Evolutionary conservation across 129 eudicot genomes (phyloP).

Genomic region (Artemisia annua): DNA sequence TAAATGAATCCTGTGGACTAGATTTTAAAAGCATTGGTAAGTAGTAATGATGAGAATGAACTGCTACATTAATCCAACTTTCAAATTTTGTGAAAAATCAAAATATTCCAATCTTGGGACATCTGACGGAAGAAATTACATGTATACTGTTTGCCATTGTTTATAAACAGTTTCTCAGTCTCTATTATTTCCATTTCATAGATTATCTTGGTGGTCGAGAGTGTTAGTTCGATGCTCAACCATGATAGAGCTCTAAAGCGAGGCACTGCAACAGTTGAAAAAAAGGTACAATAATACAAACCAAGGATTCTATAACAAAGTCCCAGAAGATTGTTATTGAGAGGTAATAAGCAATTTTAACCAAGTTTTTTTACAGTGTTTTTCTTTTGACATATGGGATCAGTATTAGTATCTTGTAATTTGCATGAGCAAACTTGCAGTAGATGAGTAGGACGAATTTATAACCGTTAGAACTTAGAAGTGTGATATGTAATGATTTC

Average conservation of each 20-base stretch:
- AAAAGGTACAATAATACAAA: conserved; percentile 28
- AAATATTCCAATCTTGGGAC: background rate
- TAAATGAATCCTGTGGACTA: background rate
- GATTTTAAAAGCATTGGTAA: background rate
- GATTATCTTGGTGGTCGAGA: conserved; percentile 86
- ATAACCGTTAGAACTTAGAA: background rate
- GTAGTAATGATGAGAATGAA: background rate
- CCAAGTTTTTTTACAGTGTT: background rate
- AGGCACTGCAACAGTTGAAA: conserved; percentile 21
- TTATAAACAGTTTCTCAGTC: background rate
- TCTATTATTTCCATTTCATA: conserved; percentile 23
- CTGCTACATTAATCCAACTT: background rate
- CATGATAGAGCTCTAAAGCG: conserved; percentile 77
- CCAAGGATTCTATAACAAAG: background rate
- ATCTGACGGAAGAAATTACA: background rate
- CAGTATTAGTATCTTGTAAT: background rate
- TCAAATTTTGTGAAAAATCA: background rate
- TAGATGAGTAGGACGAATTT: conserved; percentile 6
- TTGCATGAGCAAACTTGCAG: conserved; percentile 13
- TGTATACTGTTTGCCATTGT: background rate
- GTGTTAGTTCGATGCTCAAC: conserved; percentile 79
- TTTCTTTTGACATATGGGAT: conserved; percentile 14
- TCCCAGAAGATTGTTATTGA: background rate
- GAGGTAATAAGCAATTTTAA: conserved; percentile 5
- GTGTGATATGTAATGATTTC: background rate